A percentile compares a stretch with the other conserved stretches of the same genome.
Evolutionary conservation across 2,329 filamentous ascomycete species (phyloP).

Genomic region (Pseudogymnoascus destructans): DNA sequence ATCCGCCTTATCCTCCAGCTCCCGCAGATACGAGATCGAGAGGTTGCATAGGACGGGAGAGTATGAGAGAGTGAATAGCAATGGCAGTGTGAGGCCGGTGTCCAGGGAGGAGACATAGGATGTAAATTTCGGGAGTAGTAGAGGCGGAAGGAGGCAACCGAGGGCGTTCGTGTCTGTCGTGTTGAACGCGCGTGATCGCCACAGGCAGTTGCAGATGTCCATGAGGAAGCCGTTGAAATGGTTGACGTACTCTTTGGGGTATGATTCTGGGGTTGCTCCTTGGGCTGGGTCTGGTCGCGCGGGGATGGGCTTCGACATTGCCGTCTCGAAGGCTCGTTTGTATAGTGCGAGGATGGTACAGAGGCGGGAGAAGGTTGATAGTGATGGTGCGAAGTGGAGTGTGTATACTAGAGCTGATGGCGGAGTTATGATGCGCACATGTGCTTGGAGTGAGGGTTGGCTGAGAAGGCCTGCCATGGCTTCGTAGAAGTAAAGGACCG

Average conservation of each 20-base stretch:
- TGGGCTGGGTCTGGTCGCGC: conserved; percentile 24
- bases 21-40: conserved; percentile 41
- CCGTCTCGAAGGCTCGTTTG: conserved; percentile 59
- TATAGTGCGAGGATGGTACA: conserved; percentile 58
- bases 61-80: conserved; percentile 45
- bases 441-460: conserved; percentile 35
- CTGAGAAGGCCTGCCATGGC: conserved; percentile 43
- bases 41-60: conserved; percentile 44
- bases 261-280: conserved; percentile 28
- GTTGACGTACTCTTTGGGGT: conserved; percentile 48
- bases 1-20: conserved; percentile 43
- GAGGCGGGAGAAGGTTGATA: conserved; percentile 52
- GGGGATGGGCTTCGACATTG: conserved; percentile 33
- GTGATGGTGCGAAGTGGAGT: conserved; percentile 52
- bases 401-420: conserved; percentile 55
- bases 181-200: conserved; percentile 62
- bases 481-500: conserved; percentile 59
- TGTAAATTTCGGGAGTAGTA: conserved; percentile 32
- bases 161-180: conserved; percentile 46
- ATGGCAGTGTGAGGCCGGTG: conserved; percentile 33
- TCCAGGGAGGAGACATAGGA: conserved; percentile 38
- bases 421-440: conserved; percentile 55
- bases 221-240: conserved; percentile 74
- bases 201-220: conserved; percentile 75
- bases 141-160: conserved; percentile 36